Evolutionary conservation across 2,329 filamentous ascomycete species (phyloP).

Genomic region (Madurella fahalii): DNA sequence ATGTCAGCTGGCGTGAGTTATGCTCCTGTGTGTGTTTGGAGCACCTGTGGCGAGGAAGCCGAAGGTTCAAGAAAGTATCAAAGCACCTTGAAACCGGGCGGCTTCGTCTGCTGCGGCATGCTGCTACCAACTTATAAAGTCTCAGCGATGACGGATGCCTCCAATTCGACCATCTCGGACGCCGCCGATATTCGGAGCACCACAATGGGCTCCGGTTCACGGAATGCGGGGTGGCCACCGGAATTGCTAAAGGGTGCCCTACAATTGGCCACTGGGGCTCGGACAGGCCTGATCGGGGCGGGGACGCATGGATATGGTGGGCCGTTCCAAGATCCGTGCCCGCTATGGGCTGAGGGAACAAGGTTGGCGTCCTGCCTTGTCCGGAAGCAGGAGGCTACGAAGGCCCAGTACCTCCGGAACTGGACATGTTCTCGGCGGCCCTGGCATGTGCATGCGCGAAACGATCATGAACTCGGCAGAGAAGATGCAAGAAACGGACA

Average conservation of each 20-base stretch:
- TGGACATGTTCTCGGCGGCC: too few species aligned
- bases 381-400: too few species aligned
- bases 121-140: conserved; percentile 14
- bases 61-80: background rate
- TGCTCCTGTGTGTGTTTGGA: background rate
- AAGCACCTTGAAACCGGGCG: background rate
- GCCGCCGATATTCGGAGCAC: conserved; percentile 33
- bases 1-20: too few species aligned
- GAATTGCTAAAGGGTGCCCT: conserved; percentile 30
- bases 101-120: background rate
- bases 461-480: too few species aligned
- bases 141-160: background rate
- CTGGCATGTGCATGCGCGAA: too few species aligned
- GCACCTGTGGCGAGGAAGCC: conserved; percentile 7
- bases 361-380: too few species aligned
- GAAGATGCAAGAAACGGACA: too few species aligned
- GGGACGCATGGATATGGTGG: background rate
- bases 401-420: too few species aligned
- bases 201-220: conserved; percentile 29
- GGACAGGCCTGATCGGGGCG: background rate
- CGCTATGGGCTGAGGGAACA: conserved; percentile 2
- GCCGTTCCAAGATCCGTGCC: conserved; percentile 5
- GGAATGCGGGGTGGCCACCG: conserved; percentile 35
- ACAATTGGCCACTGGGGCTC: conserved; percentile 27
- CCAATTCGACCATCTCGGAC: conserved; percentile 13